Conservation (phyloP, 192 early-diverging fungal genomes). For the Podila minutissima region DNA sequence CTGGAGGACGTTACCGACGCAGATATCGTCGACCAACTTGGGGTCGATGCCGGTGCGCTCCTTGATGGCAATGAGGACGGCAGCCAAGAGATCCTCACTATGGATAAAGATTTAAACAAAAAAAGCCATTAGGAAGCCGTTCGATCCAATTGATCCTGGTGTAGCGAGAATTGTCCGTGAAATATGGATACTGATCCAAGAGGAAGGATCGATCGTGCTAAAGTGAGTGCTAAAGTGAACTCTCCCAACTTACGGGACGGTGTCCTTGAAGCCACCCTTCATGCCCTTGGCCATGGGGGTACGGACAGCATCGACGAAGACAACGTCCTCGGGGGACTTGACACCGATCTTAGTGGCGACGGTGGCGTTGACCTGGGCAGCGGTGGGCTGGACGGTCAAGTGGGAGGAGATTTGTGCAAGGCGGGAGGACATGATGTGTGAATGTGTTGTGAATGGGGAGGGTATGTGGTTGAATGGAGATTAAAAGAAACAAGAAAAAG, state of each 20-base stretch:
- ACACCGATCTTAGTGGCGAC: slow-evolving; percentile 56
- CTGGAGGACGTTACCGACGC: slow-evolving; percentile 92
- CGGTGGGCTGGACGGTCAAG: slow-evolving; percentile 54
- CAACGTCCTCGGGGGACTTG: slow-evolving; percentile 86
- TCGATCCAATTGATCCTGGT: no score
- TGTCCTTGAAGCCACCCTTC: slow-evolving; percentile 86
- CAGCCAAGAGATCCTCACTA: slow-evolving; percentile 79
- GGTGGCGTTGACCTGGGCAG: slow-evolving; percentile 27
- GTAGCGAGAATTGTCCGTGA: no score
- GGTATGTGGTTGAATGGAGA: slow-evolving; percentile 9
- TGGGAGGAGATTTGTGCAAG: slow-evolving; percentile 65
- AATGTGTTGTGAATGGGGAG: not conserved
- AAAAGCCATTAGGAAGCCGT: not conserved
- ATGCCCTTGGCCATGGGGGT: slow-evolving; percentile 78
- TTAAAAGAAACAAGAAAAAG: slow-evolving; percentile 15
- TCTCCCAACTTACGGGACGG: slow-evolving; percentile 69
- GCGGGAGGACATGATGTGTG: slow-evolving; percentile 60
- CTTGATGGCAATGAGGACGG: slow-evolving; percentile 77
- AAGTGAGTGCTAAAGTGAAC: not conserved
- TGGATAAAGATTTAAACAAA: not conserved
- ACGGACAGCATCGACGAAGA: slow-evolving; percentile 83
- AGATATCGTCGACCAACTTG: slow-evolving; percentile 87
- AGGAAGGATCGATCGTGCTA: not conserved
- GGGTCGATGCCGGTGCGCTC: slow-evolving; percentile 87
- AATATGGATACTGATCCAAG: not conserved